These are phyloP conservation scores for Leishmania aethiopica DNA, from an alignment of 208 protist species.

Conservation along the genomic window DNA sequence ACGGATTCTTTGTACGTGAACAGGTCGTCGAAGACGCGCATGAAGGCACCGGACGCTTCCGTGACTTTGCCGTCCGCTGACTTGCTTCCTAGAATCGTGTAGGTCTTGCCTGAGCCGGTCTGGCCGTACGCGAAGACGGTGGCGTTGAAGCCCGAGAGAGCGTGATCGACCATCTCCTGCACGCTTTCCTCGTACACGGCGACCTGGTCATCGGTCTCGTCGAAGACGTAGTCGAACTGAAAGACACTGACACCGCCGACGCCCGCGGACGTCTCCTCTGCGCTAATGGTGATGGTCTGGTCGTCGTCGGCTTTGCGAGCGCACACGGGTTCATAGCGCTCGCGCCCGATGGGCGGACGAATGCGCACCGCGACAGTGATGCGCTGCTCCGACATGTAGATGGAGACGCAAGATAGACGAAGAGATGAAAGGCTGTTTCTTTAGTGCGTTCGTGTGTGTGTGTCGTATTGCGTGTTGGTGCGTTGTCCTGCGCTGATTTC, in stretches of 20 bases:
- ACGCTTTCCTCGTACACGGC: slow-evolving; percentile 84
- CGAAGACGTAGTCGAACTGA: slow-evolving; percentile 89
- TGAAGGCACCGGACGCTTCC: slow-evolving; percentile 75
- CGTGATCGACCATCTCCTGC: slow-evolving; percentile 82
- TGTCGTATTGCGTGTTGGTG: neutral
- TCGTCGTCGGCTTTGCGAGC: slow-evolving; percentile 74
- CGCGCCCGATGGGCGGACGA: slow-evolving; percentile 63
- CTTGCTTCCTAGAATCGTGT: slow-evolving; percentile 88
- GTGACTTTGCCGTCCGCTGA: slow-evolving; percentile 36
- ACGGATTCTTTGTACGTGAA: slow-evolving; percentile 68
- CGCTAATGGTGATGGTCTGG: slow-evolving; percentile 71
- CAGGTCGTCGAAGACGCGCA: slow-evolving; percentile 86
- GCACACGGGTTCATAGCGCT: slow-evolving; percentile 77
- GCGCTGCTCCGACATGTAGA: slow-evolving; percentile 65
- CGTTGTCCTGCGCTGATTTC: neutral
- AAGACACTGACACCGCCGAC: slow-evolving; percentile 48
- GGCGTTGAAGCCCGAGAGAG: slow-evolving; percentile 72
- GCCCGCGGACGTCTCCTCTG: slow-evolving; percentile 50
- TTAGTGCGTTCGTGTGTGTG: neutral
- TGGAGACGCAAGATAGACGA: neutral
- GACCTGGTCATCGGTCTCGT: slow-evolving; percentile 72
- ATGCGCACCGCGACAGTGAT: slow-evolving; percentile 87
- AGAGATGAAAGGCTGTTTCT: neutral
- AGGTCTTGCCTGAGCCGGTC: slow-evolving; percentile 91
- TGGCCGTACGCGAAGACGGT: slow-evolving; percentile 94